Evolutionary conservation across 2,329 filamentous ascomycete genomes (phyloP).

Genomic region (Neopestalotiopsis rosae): DNA sequence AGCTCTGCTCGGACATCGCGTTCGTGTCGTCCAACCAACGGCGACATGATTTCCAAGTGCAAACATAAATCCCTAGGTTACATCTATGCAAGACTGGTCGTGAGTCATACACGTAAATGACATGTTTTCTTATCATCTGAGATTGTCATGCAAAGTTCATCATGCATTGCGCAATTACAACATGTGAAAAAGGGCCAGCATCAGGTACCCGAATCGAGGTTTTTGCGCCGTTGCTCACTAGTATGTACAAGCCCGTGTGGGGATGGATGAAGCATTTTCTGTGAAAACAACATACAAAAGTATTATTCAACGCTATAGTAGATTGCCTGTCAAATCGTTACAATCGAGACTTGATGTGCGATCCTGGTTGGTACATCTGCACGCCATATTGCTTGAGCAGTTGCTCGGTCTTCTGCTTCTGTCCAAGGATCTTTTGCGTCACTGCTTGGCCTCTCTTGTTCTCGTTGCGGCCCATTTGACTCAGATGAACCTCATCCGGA

Average conservation of each 20-base stretch:
- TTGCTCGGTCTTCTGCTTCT: slow-evolving; percentile 69
- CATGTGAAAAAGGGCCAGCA: background rate
- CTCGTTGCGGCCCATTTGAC: slow-evolving; percentile 82
- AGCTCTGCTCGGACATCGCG: background rate
- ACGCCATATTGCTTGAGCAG: slow-evolving; percentile 66
- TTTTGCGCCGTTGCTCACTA: background rate
- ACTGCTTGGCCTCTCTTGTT: slow-evolving; percentile 71
- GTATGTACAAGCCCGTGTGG: background rate
- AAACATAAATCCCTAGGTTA: background rate
- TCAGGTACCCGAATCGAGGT: too few relatives aligned
- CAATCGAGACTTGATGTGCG: slow-evolving; percentile 56
- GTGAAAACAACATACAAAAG: background rate
- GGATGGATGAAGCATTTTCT: background rate
- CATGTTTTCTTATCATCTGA: background rate
- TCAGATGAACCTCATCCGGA: slow-evolving; percentile 91
- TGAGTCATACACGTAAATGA: slow-evolving; percentile 4
- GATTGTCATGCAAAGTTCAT: background rate
- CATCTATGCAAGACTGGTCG: slow-evolving; percentile 6
- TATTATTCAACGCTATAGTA: slow-evolving; percentile 3
- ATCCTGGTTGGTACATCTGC: slow-evolving; percentile 53
- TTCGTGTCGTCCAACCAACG: slow-evolving; percentile 14
- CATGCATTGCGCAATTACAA: background rate
- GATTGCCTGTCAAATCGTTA: slow-evolving; percentile 30
- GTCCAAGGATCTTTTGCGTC: slow-evolving; percentile 65
- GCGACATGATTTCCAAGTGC: background rate